Percentiles rank a stretch among this genome's conserved stretches.
These are phyloP conservation scores for Coemansia sp. DNA, from an alignment of 192 early-diverging fungal genomes.

Conservation along the genomic window DNA sequence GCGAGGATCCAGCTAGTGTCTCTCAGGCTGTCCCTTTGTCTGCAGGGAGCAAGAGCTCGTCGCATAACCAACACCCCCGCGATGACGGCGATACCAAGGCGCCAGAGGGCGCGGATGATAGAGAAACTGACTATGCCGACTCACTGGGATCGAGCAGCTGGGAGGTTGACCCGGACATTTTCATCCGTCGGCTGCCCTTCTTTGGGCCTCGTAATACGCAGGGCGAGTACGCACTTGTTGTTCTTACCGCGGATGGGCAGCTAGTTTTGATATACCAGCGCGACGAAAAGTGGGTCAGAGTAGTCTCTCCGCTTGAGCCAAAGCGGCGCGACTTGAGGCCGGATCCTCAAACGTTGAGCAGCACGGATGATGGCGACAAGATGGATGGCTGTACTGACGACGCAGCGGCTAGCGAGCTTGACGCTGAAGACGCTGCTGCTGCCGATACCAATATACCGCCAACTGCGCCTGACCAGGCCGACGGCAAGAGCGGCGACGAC, in stretches of 20 bases:
- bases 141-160: constrained; percentile 12
- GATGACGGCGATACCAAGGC: neutral
- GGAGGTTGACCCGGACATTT: constrained; percentile 36
- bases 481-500: neutral
- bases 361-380: neutral
- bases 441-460: neutral
- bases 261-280: constrained; percentile 52
- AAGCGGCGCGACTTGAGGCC: constrained; percentile 13
- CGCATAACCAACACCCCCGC: neutral
- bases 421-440: neutral
- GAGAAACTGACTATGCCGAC: neutral
- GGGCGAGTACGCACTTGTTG: constrained; percentile 49
- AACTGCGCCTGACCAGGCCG: constrained; percentile 11
- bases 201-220: constrained; percentile 54
- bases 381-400: neutral
- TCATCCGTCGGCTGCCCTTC: constrained; percentile 45
- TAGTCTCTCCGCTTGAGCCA: constrained; percentile 42
- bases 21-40: constrained; percentile 10
- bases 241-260: constrained; percentile 47
- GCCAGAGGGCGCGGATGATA: neutral
- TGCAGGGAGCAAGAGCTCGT: neutral
- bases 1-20: neutral
- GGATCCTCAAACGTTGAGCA: neutral
- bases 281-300: constrained; percentile 44
- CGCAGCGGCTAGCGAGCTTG: neutral